Evolutionary conservation across 306 rosid species (phyloP), one percentile per base, ranked within the genome.

Genomic region (Ormosia emarginata): DNA sequence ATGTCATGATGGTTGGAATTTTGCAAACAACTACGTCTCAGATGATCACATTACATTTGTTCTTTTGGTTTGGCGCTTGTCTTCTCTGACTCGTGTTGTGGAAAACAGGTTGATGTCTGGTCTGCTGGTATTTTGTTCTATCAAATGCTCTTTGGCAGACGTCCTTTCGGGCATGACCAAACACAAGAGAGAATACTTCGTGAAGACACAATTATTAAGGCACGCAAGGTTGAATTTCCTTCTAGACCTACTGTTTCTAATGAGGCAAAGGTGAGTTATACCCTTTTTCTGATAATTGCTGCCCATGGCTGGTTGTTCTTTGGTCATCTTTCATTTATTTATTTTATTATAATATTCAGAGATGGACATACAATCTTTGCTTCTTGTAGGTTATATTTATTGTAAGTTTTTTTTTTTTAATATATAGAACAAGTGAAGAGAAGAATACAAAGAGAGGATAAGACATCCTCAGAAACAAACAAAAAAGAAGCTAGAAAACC

Each of bases 121-220:
- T 96, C 98, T 15, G 97, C 94, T 15, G 97, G 99, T 70, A 85
- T 96, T 81, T 73, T 96, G 69, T 84, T 93, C 76, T 96, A 92
- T 83, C 99, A 96, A 92, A 93, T 96, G 97, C 97, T 96, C 78
- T 93, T 93, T 78, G 99, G 99, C 5, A 88, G 81, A 83, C 98
- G 99, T 13, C 99, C 99, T 50, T 96, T 96, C 12, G 99, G 99
- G 76, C 99, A 96, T 59, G 98, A 96, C 84, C 98, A 96, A 87
- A 79, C 94, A 7, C 99, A 96, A 85, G 98, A 96, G 85, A 88
- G 98, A 68, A 96, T 96, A 87, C 92, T 96, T 64, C 97, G 97
- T 3, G 99, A 96, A 85, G 99, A 96, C 88, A 96, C 99, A 12
- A 96, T 96, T 64, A 96, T 96, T 65, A 92, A 96, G 87, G 99